phyloP scores from a whole-genome alignment of 495 filamentous ascomycete genomes.

The Penicillium soppii region DNA sequence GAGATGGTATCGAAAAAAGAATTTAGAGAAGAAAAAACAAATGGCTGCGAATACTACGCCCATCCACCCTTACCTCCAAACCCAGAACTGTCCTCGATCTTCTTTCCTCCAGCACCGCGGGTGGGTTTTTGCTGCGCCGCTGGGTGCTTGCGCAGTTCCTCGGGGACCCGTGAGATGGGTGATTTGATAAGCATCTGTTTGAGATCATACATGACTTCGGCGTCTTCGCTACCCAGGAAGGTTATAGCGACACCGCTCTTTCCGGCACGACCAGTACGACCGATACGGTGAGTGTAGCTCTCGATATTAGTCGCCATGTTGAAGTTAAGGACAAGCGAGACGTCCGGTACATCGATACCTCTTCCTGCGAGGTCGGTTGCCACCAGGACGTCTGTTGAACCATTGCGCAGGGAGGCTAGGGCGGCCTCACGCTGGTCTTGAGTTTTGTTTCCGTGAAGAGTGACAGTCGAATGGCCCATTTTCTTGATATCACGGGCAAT shows the following conservation, averaged over 20 bases:
- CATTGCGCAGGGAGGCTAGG: slow-evolving; percentile 78
- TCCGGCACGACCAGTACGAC: slow-evolving; percentile 94
- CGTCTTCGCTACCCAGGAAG: slow-evolving; percentile 90
- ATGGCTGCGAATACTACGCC: slow-evolving; percentile 18
- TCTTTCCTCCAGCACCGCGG: slow-evolving; percentile 55
- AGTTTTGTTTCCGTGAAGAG: slow-evolving; percentile 91
- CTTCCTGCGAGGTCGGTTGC: slow-evolving; percentile 94
- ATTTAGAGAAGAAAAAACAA: neutral
- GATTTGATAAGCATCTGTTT: slow-evolving; percentile 96
- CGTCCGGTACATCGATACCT: slow-evolving; percentile 97
- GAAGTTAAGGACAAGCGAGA: slow-evolving; percentile 95
- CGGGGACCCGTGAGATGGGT: slow-evolving; percentile 83
- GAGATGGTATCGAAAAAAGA: neutral
- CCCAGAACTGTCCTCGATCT: slow-evolving; percentile 60
- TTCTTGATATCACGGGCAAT: slow-evolving; percentile 94
- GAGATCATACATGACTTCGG: slow-evolving; percentile 92
- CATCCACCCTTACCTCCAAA: slow-evolving; percentile 61
- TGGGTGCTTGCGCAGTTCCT: slow-evolving; percentile 92
- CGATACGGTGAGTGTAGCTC: slow-evolving; percentile 95
- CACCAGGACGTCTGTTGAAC: slow-evolving; percentile 83
- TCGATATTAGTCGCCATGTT: slow-evolving; percentile 97
- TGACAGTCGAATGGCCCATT: slow-evolving; percentile 88
- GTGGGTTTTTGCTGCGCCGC: slow-evolving; percentile 82
- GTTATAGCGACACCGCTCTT: slow-evolving; percentile 98
- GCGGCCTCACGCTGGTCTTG: slow-evolving; percentile 98